phyloP scores from a whole-genome alignment of 176 grass and related monocot species.

The Rhynchospora pubera region DNA sequence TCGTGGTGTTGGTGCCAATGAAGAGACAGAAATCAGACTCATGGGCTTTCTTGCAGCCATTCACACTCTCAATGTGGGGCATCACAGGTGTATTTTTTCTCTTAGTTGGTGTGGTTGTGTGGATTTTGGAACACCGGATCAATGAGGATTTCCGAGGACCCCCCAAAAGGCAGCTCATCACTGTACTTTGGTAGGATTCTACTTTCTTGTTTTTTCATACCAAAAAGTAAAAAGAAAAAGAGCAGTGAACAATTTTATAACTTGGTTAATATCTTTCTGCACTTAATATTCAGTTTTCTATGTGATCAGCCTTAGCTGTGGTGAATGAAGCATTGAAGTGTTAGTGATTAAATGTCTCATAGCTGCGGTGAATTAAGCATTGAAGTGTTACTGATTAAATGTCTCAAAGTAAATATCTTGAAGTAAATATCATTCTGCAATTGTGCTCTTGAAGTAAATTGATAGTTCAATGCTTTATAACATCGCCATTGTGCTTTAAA shows the following conservation, averaged over 20 bases:
- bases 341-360: not conserved
- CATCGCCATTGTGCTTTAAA: not conserved
- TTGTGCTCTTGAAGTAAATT: not conserved
- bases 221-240: not conserved
- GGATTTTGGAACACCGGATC: conserved; percentile 78
- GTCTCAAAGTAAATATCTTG: no score
- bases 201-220: not conserved
- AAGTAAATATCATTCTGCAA: not conserved
- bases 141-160: conserved; percentile 90
- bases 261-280: not conserved
- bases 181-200: conserved; percentile 64
- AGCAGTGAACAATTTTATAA: not conserved
- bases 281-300: not conserved
- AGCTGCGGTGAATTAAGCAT: not conserved
- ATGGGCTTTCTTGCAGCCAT: conserved; percentile 84
- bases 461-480: not conserved
- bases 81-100: conserved; percentile 78
- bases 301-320: not conserved
- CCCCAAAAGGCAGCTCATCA: conserved; percentile 54
- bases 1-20: conserved; percentile 64
- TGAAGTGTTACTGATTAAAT: no score
- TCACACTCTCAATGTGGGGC: conserved; percentile 67
- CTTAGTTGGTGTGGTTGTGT: conserved; percentile 62
- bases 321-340: not conserved
- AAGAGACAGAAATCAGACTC: conserved; percentile 41